Percentiles rank a stretch among this genome's conserved stretches.
These are phyloP conservation scores for Capsicum rhomboideum DNA, from an alignment of 257 asterid species.

Conservation along the genomic window DNA sequence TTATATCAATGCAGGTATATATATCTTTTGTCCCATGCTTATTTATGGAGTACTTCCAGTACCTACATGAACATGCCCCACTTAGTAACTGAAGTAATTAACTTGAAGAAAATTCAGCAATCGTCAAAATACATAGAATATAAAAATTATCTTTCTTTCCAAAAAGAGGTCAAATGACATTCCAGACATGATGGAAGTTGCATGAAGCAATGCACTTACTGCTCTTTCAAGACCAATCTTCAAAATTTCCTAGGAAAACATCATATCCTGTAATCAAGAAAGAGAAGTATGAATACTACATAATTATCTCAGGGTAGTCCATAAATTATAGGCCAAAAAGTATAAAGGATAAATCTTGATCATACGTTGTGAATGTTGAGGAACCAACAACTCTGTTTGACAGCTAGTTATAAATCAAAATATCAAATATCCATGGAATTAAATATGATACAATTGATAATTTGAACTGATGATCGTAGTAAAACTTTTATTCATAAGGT, in stretches of 20 bases:
- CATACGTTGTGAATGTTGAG: constrained; percentile 96
- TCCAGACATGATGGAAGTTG: not conserved
- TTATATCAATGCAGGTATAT: constrained; percentile 84
- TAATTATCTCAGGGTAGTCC: not conserved
- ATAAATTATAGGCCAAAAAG: not conserved
- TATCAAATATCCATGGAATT: not conserved
- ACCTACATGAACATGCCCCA: constrained; percentile 39
- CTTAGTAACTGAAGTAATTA: not conserved
- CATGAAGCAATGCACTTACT: constrained; percentile 43
- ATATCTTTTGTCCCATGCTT: constrained; percentile 85
- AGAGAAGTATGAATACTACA: not conserved
- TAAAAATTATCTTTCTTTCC: no score
- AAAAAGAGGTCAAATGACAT: not conserved
- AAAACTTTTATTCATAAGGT: not conserved
- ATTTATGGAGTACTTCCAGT: constrained; percentile 86
- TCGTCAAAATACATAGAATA: not conserved
- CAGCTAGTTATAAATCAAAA: constrained; percentile 64
- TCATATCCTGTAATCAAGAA: constrained; percentile 65
- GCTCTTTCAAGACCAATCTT: constrained; percentile 91
- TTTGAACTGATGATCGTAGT: not conserved
- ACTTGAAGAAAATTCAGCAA: not conserved
- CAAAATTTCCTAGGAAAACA: constrained; percentile 91
- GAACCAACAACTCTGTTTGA: constrained; percentile 94
- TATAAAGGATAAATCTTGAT: constrained; percentile 62
- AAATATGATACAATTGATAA: not conserved